Evolutionary conservation across 495 filamentous ascomycete genomes (phyloP).

Genomic region (Polyplosphaeria fusca): DNA sequence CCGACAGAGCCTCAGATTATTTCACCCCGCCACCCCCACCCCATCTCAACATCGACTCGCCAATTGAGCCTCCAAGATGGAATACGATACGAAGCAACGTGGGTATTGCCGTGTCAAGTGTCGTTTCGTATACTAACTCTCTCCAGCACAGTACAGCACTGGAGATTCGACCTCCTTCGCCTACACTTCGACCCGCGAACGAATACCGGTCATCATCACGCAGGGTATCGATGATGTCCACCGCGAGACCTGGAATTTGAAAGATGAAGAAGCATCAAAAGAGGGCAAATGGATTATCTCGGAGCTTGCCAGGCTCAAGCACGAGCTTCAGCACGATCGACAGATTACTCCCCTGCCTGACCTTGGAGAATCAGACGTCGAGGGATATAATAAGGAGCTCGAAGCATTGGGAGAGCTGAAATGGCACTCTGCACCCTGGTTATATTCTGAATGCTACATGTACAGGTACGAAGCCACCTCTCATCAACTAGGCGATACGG

Average conservation of each 20-base stretch:
- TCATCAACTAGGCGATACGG: not conserved
- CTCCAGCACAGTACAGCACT: slow-evolving; percentile 69
- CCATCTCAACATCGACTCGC: not conserved
- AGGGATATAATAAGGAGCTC: slow-evolving; percentile 84
- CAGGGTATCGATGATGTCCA: slow-evolving; percentile 93
- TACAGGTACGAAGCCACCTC: slow-evolving; percentile 58
- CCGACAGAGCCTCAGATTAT: slow-evolving; percentile 1
- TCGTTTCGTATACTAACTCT: slow-evolving; percentile 3
- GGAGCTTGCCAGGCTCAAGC: slow-evolving; percentile 79
- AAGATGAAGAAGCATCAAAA: slow-evolving; percentile 58
- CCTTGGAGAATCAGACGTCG: slow-evolving; percentile 74
- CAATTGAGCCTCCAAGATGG: slow-evolving; percentile 38
- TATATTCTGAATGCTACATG: slow-evolving; percentile 91
- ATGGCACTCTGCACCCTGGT: slow-evolving; percentile 84
- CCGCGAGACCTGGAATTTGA: slow-evolving; percentile 61
- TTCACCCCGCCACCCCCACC: slow-evolving; percentile 18
- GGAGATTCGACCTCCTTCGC: slow-evolving; percentile 84
- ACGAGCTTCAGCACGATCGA: slow-evolving; percentile 90
- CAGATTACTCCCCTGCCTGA: slow-evolving; percentile 76
- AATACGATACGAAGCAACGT: slow-evolving; percentile 49
- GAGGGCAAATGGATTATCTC: slow-evolving; percentile 87
- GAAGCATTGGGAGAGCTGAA: slow-evolving; percentile 65
- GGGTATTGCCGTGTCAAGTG: slow-evolving; percentile 10
- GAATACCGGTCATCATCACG: slow-evolving; percentile 94
- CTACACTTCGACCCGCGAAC: slow-evolving; percentile 71